phyloP scores from a whole-genome alignment of 208 protist genomes.

The Tritrichomonas foetus region DNA sequence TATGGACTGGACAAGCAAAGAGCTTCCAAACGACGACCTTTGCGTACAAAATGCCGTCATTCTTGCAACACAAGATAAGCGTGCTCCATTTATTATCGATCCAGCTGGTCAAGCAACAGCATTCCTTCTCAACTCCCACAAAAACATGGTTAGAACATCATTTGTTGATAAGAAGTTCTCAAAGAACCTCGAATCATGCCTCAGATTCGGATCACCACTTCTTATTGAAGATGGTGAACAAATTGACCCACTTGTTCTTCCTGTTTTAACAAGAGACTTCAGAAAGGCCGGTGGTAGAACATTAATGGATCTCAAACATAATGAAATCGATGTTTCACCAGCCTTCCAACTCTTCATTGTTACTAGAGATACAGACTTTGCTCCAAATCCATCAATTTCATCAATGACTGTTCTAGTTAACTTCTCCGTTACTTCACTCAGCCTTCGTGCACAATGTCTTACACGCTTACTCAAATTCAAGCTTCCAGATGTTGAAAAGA shows the following conservation, averaged over 20 bases:
- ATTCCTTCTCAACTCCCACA: constrained; percentile 67
- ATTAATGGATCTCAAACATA: constrained; percentile 82
- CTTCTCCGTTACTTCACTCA: constrained; percentile 92
- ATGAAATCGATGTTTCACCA: constrained; percentile 93
- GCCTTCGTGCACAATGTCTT: constrained; percentile 84
- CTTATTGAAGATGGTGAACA: constrained; percentile 97
- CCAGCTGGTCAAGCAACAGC: constrained; percentile 83
- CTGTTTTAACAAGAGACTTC: constrained; percentile 93
- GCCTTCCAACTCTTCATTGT: constrained; percentile 89
- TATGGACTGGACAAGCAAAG: constrained; percentile 78
- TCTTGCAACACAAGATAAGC: constrained; percentile 71
- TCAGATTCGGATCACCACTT: constrained; percentile 95
- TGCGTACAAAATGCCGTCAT: constrained; percentile 96
- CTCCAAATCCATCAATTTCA: constrained; percentile 84
- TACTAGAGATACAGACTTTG: constrained; percentile 82
- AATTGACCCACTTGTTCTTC: constrained; percentile 92
- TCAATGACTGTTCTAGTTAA: constrained; percentile 92
- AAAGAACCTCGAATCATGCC: constrained; percentile 91
- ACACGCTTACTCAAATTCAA: constrained; percentile 73
- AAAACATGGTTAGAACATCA: constrained; percentile 77
- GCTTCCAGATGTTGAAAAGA: constrained; percentile 83
- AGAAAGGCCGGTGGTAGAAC: constrained; percentile 78
- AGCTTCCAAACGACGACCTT: constrained; percentile 86
- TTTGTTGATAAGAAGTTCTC: constrained; percentile 90
- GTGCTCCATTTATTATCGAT: constrained; percentile 97